These are phyloP conservation scores for Cercospora zeina DNA, from an alignment of 2,329 filamentous ascomycete species.

Conservation along the genomic window DNA sequence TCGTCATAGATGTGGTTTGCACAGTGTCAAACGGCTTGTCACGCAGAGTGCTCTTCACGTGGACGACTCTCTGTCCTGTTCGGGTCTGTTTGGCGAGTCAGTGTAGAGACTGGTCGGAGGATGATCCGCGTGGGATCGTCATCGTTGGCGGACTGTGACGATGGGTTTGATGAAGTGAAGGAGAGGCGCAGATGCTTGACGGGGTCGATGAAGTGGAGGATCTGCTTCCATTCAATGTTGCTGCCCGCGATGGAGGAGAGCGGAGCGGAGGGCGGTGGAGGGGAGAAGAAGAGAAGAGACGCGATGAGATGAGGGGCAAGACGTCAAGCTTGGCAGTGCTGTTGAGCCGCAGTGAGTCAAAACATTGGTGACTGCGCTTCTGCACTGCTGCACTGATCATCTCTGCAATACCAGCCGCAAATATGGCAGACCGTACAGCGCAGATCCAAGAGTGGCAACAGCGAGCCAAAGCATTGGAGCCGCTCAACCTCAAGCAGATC, in stretches of 20 bases:
- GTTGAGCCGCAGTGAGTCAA: constrained; percentile 5
- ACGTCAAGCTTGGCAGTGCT: not conserved
- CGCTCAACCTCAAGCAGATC: constrained; percentile 77
- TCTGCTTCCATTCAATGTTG: not conserved
- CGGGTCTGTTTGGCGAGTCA: constrained; percentile 2
- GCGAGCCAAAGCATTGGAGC: constrained; percentile 54
- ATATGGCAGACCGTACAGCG: constrained; percentile 20
- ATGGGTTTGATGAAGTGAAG: not conserved
- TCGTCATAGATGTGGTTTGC: too few relatives aligned
- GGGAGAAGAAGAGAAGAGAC: not conserved
- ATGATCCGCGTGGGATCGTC: constrained; percentile 1
- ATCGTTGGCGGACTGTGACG: too few relatives aligned
- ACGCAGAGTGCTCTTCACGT: not conserved
- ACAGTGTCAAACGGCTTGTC: too few relatives aligned
- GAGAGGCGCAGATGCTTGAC: not conserved
- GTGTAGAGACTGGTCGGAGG: not conserved
- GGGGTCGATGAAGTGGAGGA: not conserved
- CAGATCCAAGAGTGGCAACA: constrained; percentile 57
- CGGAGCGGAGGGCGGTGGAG: not conserved
- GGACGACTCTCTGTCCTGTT: not conserved
- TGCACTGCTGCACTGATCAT: not conserved
- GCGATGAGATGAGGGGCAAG: constrained; percentile 2
- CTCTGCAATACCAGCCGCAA: not conserved
- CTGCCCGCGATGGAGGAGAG: not conserved
- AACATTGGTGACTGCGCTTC: not conserved